Evolutionary conservation across 2,329 filamentous ascomycete species (phyloP).

Genomic region (Cercospora nicotianae): DNA sequence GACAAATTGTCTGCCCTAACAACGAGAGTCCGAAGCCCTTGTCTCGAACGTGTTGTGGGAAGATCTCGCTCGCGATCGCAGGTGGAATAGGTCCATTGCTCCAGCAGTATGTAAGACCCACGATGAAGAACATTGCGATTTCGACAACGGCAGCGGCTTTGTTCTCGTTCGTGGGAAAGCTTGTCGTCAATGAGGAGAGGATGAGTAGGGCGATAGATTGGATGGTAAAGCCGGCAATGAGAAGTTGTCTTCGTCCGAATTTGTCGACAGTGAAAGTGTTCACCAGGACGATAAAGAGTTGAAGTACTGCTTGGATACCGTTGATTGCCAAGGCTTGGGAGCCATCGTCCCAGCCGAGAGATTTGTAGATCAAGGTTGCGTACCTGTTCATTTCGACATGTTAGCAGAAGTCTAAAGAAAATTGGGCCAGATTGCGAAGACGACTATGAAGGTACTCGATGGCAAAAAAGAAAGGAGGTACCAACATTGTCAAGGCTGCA

Average conservation of each 20-base stretch:
- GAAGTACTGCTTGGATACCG: slow-evolving; percentile 42
- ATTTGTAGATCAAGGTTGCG: neutral
- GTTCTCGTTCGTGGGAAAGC: neutral
- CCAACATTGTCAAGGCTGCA: neutral
- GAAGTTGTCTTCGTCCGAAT: slow-evolving; percentile 40
- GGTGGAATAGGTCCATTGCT: neutral
- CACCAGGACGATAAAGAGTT: slow-evolving; percentile 43
- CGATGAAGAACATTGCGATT: neutral
- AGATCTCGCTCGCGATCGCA: neutral
- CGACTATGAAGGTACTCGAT: neutral
- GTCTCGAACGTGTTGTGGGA: neutral
- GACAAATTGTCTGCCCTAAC: neutral
- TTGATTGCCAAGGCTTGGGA: slow-evolving; percentile 26
- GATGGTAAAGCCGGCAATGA: slow-evolving; percentile 42
- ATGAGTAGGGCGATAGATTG: slow-evolving; percentile 34
- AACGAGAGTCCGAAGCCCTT: neutral
- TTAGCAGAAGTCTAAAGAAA: neutral
- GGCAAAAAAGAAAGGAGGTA: neutral
- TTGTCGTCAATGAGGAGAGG: neutral
- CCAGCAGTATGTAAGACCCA: neutral
- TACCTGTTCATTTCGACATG: neutral
- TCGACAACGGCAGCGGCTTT: neutral
- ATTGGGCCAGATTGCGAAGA: neutral
- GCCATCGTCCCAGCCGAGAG: neutral
- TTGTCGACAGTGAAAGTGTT: slow-evolving; percentile 45